Evolutionary conservation across 2,329 filamentous ascomycete genomes (phyloP), one percentile per base, ranked within the genome.

Genomic region (Exserohilum rostratum): DNA sequence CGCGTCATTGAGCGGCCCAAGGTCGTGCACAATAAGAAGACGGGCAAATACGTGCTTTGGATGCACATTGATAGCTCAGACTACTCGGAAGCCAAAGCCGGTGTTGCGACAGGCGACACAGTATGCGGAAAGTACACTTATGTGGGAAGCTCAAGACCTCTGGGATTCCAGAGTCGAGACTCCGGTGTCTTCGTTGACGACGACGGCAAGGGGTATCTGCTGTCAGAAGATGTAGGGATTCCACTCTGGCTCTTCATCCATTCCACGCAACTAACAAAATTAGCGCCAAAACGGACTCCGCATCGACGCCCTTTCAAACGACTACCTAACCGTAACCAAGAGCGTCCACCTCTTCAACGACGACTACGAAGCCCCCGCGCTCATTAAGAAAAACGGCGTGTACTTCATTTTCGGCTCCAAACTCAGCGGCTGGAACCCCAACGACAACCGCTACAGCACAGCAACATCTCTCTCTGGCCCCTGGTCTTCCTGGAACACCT

Each of bases 1-100:
- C 81, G 86, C 2, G 80, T 90, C 10, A 83, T 90, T 2, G 87
- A 90, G 71, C 76, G 87, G 17, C 87, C 87, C 2, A 89, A 90
- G 72, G 82, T 90, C 3, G 81, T 90, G 5, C 88, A 84, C 75
- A 90, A 90, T 60, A 82, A 85, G 12, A 74, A 76, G n/a, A 89
- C 86, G 0, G 64, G 71, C 5, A 84, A 86, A 59, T 90, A 87
- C 70, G 86, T 90, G n/a, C 75, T 90, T 70, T 89, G 85, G 78
- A 79, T 89, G 78, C 87, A 90, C 66, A 87, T 89, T 44, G 87
- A 90, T 65, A 80, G 76, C 50, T 77, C 77, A 27, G 80, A 79
- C 65, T 90, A 90, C 61, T 79, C 78, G 1, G 86, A 88, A 31
- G 87, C 87, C 0, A 84, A 83, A 50, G 84, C 86, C 1, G 87